Base-by-base conservation (phyloP, 2,329 filamentous ascomycete genomes). In the Trichophaea hybrida region DNA sequence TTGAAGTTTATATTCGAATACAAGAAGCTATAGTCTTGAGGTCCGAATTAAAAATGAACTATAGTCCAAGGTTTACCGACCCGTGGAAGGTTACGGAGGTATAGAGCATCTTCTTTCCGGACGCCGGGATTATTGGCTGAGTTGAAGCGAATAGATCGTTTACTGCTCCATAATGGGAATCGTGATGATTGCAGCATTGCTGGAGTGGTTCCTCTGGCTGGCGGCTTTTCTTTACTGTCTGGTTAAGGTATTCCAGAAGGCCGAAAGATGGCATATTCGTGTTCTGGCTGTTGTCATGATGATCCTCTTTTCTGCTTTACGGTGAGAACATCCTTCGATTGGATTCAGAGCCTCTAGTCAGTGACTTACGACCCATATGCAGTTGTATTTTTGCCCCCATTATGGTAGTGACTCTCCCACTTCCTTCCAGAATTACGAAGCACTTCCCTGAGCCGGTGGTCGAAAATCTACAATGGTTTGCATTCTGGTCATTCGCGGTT, bases 191-290 rank as follows among this genome's bases (percentile, higher is more conserved):
- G 86, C 86, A 61, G 91, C 91, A 1, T 77, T 89, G 34, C 76
- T 97, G 6, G 91, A 97, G 74, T 97, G 93, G 89, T 83, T 95
- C 62, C 79, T 97, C 12, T 96, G 90, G 88, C 78, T 97, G 44
- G 82, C 85, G n/a, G 89, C 91, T 2, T 97, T 97, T 70, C 71
- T 93, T 64, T 97, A 96, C 73, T 97, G 91, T 70, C 76, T 96
- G 1, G 75, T 82, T 69, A 95, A 96, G 71, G 89, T 91, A 34
- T 95, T 85, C 69, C 77, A 81, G 65, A 97, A 97, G 72, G 89
- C 91, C 17, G 88, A 94, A 68, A 85, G 88, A 70, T 89, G 86
- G 82, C 88, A 85, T 48, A 86, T 94, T 62, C 81, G 81, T 61
- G 72, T 90, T 4, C 76, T 97, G 53, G 84, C 88, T n/a, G 73